Evolutionary conservation across 768 basidiomycete genomes (phyloP), one percentile per base, ranked within the genome.

Genomic region (Lentinula raphanica): DNA sequence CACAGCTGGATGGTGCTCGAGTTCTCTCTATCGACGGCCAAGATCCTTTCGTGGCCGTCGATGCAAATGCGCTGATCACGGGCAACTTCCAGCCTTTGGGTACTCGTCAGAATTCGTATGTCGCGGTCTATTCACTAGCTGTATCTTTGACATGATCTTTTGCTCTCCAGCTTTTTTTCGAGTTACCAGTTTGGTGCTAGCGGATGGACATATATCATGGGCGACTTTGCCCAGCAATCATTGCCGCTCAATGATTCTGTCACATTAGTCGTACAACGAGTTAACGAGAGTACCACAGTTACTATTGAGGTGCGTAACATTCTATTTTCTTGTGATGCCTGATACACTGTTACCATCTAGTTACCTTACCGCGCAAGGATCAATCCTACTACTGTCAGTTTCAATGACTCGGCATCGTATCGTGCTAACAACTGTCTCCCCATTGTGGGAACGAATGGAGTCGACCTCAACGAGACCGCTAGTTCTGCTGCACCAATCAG

Each of bases 1-100:
- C 3, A 6, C 40, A 74, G 73, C 67, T 74, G 6, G 67, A 69
- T 39, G 74, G 73, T 3, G 73, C 74, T 2, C 67, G 65, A 48
- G 72, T 75, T 64, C 42, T 59, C 55, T 77, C 70, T 61, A 84
- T 79, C 6, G 59, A n/a, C n/a, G 74, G 72, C 42, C 44, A 59
- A 27, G 68, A 71, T 58, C 72, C 74, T 6, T 71, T 60, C 31
- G 63, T 60, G 3, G 70, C 72, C 28, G 69, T 75, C 0, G 60
- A 75, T 46, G 81, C 80, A 36, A 84, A 70, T 12, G 84, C 79
- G 38, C 83, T 60, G 6, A 68, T 72, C 53, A 65, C 69, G 19
- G 74, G 74, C 3, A 62, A 66, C 42, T 74, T 65, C 63, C 71
- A 74, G 56, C 67, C 63, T 9, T 59, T 68, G 21, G 71, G 73